A percentile compares a stretch with the other conserved stretches of the same genome.
Conservation (phyloP, 1,284 basidiomycete genomes). For the Sphagnurus paluster region DNA sequence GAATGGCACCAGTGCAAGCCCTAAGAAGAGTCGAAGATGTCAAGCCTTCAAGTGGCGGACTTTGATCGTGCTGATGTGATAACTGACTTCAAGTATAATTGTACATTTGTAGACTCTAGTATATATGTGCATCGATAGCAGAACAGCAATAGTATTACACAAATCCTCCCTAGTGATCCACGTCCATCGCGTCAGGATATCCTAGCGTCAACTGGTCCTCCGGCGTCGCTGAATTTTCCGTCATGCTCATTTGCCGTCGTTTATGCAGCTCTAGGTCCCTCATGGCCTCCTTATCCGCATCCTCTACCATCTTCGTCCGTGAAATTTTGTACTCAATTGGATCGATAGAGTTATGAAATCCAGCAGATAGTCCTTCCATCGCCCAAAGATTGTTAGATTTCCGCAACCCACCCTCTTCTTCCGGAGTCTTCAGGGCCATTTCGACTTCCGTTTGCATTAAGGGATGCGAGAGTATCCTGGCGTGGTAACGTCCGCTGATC, state of each 20-base stretch:
- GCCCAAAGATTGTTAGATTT: slow-evolving; percentile 57
- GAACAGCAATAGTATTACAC: neutral
- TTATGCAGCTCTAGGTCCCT: slow-evolving; percentile 38
- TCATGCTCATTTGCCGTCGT: slow-evolving; percentile 32
- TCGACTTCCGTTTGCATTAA: slow-evolving; percentile 44
- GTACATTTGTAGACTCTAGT: neutral
- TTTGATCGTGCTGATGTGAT: slow-evolving; percentile 14
- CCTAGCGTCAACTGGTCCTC: slow-evolving; percentile 23
- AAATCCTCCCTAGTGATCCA: slow-evolving; percentile 24
- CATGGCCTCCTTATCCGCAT: slow-evolving; percentile 52
- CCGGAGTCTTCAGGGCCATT: slow-evolving; percentile 32
- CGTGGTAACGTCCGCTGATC: slow-evolving; percentile 76
- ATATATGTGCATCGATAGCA: slow-evolving; percentile 1
- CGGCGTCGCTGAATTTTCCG: slow-evolving; percentile 30
- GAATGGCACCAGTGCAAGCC: slow-evolving; percentile 18
- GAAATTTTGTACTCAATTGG: slow-evolving; percentile 52
- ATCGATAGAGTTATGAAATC: slow-evolving; percentile 64
- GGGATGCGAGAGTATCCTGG: slow-evolving; percentile 62
- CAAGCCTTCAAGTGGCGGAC: slow-evolving; percentile 11
- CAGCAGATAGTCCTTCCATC: slow-evolving; percentile 64
- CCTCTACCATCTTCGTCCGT: slow-evolving; percentile 54
- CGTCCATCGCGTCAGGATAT: slow-evolving; percentile 31
- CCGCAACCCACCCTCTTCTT: slow-evolving; percentile 34
- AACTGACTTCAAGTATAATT: too few species aligned
- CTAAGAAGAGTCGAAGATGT: slow-evolving; percentile 14